These are phyloP conservation scores for Rosa lucieae DNA, from an alignment of 306 rosid genomes.

Conservation along the genomic window DNA sequence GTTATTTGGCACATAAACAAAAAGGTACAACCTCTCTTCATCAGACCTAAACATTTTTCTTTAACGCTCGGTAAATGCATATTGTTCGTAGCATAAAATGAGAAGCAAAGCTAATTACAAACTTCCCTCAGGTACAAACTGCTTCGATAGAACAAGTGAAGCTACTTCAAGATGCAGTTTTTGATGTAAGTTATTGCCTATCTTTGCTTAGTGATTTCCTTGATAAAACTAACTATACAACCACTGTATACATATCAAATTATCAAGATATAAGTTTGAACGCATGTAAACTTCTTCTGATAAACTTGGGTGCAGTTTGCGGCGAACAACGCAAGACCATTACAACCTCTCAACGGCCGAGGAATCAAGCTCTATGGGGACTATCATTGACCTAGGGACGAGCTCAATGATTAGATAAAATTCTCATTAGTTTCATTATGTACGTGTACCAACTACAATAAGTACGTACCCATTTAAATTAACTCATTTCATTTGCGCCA, in stretches of 20 bases:
- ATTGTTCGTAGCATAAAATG: neutral
- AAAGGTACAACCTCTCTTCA: constrained; percentile 35
- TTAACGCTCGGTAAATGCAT: neutral
- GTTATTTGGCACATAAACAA: constrained; percentile 67
- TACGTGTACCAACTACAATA: neutral
- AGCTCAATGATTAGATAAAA: neutral
- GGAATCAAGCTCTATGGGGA: constrained; percentile 6
- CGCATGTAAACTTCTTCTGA: neutral
- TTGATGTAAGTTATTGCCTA: constrained; percentile 37
- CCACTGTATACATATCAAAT: neutral
- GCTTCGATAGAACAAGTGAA: constrained; percentile 46
- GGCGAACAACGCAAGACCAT: constrained; percentile 34
- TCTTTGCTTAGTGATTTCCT: neutral
- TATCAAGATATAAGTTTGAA: neutral
- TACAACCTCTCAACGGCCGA: constrained; percentile 35
- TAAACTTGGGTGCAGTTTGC: constrained; percentile 30
- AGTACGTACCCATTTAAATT: no score
- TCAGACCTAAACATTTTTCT: neutral
- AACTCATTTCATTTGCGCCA: no score
- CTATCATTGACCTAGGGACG: neutral
- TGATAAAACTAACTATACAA: neutral
- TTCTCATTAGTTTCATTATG: neutral
- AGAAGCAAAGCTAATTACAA: neutral
- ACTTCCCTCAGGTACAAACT: constrained; percentile 33
- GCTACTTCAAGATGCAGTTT: constrained; percentile 30